Base-by-base conservation (phyloP, 306 rosid genomes). In the Lathyrus sativus region DNA sequence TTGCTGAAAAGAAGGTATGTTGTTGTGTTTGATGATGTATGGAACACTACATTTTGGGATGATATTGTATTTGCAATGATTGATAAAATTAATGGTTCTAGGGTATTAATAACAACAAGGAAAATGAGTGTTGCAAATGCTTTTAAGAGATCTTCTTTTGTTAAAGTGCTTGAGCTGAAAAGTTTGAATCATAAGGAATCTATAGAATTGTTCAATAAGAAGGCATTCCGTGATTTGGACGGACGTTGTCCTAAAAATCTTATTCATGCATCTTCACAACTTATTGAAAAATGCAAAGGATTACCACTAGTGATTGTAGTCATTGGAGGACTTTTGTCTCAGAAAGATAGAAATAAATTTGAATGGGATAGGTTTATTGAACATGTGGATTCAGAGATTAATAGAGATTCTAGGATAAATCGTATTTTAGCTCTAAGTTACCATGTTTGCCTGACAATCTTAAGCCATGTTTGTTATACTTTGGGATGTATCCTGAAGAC, bases 21-120 rank as follows among this genome's bases (percentile, higher is more conserved):
- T 26, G 2, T 55, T 12, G 61, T 55, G 26, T 55, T 55, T 26
- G 61, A 55, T 0, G 61, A 56, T 56, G 62, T 56, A 11, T 56
- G 62, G 62, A 56, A 28, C 39, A 3, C 5, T 11, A 9, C 6
- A 5, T 56, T 56, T 56, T 56, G 62, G 62, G 38, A 28, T 56
- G 18, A 56, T 5, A 56, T 57, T 3, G 12, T n/a, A 31, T 13
- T 3, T 31, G 43, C 24, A 7, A 9, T 58, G 11, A 7, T 58
- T 58, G 64, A 58, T 58, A 58, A 58, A 6, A 58, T 31, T 3
- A 58, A 58, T 31, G 43, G 64, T n/a, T 29, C 43, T 58, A 58
- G 7, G 43, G 14, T 58, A 29, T 58, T 58, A 29, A 58, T 58
- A 22, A 58, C 43, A n/a, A 58, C 64, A n/a, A 58, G 43, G 11